Evolutionary conservation across 495 filamentous ascomycete genomes (phyloP).

Genomic region (Lasiosphaeris hirsuta): DNA sequence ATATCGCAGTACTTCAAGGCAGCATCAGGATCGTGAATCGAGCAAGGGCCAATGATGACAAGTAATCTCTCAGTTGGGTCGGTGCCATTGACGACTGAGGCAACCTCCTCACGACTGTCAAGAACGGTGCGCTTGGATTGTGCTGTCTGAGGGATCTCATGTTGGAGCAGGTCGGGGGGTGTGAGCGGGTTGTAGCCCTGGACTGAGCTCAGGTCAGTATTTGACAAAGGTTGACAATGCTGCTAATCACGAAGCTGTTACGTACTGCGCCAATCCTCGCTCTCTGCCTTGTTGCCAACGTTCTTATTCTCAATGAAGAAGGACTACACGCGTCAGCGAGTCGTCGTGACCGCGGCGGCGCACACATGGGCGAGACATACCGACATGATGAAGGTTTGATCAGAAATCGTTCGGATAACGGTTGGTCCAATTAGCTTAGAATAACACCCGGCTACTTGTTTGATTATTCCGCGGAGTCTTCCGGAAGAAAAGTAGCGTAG

Average conservation of each 20-base stretch:
- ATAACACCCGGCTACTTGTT: too few relatives aligned
- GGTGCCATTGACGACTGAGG: slow-evolving; percentile 71
- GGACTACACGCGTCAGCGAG: slow-evolving; percentile 16
- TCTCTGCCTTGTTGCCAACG: slow-evolving; percentile 73
- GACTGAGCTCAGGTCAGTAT: slow-evolving; percentile 50
- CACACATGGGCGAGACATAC: slow-evolving; percentile 13
- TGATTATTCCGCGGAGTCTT: too few relatives aligned
- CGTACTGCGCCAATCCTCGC: slow-evolving; percentile 91
- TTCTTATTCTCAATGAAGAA: slow-evolving; percentile 87
- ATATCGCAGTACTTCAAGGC: slow-evolving; percentile 92
- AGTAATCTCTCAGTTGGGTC: slow-evolving; percentile 76
- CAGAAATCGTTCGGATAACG: neutral
- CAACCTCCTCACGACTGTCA: slow-evolving; percentile 75
- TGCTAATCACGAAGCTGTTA: neutral
- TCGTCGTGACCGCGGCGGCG: neutral
- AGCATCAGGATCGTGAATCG: slow-evolving; percentile 90
- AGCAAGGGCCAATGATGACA: slow-evolving; percentile 94
- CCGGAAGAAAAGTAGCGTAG: too few relatives aligned
- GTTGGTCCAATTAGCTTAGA: too few relatives aligned
- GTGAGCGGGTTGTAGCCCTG: slow-evolving; percentile 90
- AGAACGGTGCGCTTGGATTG: slow-evolving; percentile 78
- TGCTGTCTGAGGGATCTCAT: slow-evolving; percentile 81
- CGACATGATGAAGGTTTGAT: slow-evolving; percentile 21
- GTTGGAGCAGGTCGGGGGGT: slow-evolving; percentile 89
- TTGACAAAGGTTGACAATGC: neutral